These are phyloP conservation scores for Delonix regia DNA, from an alignment of 306 rosid species.

Conservation along the genomic window DNA sequence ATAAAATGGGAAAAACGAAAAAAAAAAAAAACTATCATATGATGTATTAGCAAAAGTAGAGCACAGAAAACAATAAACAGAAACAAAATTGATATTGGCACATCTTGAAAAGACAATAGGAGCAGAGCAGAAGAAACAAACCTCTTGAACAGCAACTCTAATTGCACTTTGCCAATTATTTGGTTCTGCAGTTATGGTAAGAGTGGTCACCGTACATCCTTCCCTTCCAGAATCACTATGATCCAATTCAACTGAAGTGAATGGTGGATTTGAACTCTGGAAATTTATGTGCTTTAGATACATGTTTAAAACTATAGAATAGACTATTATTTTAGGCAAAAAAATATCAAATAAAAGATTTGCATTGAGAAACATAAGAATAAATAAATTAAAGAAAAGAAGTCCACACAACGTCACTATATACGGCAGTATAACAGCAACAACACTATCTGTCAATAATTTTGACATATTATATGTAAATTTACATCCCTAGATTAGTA, in stretches of 20 bases:
- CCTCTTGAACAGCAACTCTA: constrained; percentile 98
- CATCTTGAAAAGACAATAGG: constrained; percentile 13
- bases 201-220: constrained; percentile 99
- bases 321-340: background rate
- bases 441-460: constrained; percentile 6
- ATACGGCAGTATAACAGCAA: background rate
- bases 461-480: constrained; percentile 25
- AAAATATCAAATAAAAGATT: background rate
- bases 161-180: constrained; percentile 92
- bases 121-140: constrained; percentile 45
- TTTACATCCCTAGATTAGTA: background rate
- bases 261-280: constrained; percentile 99
- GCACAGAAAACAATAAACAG: constrained; percentile 18
- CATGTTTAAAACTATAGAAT: constrained; percentile 30
- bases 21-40: constrained; percentile 4
- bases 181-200: constrained; percentile 94
- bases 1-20: background rate
- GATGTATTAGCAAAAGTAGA: constrained; percentile 4
- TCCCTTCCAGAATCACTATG: constrained; percentile 99
- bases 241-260: constrained; percentile 95
- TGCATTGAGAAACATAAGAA: constrained; percentile 19
- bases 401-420: constrained; percentile 8
- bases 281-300: constrained; percentile 40
- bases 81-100: constrained; percentile 20
- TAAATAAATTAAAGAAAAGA: background rate